Evolutionary conservation across 768 basidiomycete species (phyloP).

Genomic region (Trametes meyenii): DNA sequence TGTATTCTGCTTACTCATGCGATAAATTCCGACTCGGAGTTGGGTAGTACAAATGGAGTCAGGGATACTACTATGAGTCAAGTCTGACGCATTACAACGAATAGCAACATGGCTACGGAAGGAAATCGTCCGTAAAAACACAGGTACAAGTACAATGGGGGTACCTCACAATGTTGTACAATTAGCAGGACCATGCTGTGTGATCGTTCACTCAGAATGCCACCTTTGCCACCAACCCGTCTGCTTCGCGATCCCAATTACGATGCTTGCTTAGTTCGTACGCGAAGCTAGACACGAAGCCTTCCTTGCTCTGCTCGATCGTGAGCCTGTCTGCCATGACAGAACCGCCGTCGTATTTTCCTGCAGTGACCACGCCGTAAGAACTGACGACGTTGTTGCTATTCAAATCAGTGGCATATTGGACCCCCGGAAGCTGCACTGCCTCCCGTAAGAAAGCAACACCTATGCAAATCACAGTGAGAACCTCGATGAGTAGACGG

Average conservation of each 20-base stretch:
- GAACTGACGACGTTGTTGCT: constrained; percentile 50
- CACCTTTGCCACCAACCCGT: constrained; percentile 55
- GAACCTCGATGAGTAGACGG: background rate
- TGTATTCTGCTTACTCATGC: too few species aligned
- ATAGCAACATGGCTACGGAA: too few species aligned
- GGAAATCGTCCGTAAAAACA: too few species aligned
- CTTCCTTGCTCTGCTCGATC: constrained; percentile 49
- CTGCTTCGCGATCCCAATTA: constrained; percentile 63
- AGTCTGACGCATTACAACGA: too few species aligned
- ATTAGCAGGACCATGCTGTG: background rate
- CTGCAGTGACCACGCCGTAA: constrained; percentile 65
- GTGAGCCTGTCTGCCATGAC: constrained; percentile 44
- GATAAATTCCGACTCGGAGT: too few species aligned
- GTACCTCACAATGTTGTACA: constrained; percentile 6
- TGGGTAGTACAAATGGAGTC: too few species aligned
- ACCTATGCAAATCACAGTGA: constrained; percentile 36
- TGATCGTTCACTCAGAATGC: constrained; percentile 44
- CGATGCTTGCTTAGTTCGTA: constrained; percentile 68
- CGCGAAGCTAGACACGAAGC: constrained; percentile 60
- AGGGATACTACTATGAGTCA: too few species aligned
- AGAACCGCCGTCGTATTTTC: constrained; percentile 48
- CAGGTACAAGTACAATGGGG: background rate
- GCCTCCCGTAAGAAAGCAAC: constrained; percentile 51
- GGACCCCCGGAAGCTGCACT: constrained; percentile 49
- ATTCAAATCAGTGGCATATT: constrained; percentile 40